A percentile compares a stretch with the other conserved stretches of the same genome.
phyloP scores from a whole-genome alignment of 148 eudicot species.

The Camellia lanceoleosa region DNA sequence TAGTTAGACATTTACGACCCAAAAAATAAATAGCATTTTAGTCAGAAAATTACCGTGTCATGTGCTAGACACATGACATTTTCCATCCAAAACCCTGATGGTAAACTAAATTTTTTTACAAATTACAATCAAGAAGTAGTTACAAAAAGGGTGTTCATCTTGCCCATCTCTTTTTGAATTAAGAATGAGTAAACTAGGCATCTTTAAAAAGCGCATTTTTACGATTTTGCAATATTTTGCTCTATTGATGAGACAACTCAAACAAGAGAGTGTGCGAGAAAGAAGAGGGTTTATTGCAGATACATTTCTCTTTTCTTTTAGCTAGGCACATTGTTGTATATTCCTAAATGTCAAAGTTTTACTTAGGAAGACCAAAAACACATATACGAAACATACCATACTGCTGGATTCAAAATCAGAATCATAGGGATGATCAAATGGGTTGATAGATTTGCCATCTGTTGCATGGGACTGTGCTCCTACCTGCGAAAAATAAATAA shows the following conservation, averaged over 20 bases:
- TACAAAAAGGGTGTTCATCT: neutral
- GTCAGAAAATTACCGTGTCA: too few relatives aligned
- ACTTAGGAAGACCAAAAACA: neutral
- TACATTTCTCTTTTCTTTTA: neutral
- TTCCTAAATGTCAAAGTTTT: neutral
- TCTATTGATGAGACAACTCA: neutral
- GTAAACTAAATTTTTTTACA: too few relatives aligned
- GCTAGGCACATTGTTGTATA: neutral
- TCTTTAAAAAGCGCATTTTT: neutral
- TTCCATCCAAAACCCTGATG: too few relatives aligned
- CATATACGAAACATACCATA: constrained; percentile 48
- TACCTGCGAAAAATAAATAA: constrained; percentile 40
- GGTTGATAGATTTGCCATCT: constrained; percentile 55
- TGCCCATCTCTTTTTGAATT: neutral
- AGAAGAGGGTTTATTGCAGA: too few relatives aligned
- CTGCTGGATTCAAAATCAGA: constrained; percentile 47
- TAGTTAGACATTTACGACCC: too few relatives aligned
- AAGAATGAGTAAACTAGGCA: neutral
- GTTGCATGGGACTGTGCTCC: constrained; percentile 29
- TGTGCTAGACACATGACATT: too few relatives aligned
- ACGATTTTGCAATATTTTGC: neutral
- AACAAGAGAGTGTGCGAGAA: neutral
- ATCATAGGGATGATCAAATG: constrained; percentile 70
- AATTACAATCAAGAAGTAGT: neutral
- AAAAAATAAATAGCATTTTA: too few relatives aligned